phyloP scores from a whole-genome alignment of 1,284 basidiomycete species.

The Athelia psychrophila region DNA sequence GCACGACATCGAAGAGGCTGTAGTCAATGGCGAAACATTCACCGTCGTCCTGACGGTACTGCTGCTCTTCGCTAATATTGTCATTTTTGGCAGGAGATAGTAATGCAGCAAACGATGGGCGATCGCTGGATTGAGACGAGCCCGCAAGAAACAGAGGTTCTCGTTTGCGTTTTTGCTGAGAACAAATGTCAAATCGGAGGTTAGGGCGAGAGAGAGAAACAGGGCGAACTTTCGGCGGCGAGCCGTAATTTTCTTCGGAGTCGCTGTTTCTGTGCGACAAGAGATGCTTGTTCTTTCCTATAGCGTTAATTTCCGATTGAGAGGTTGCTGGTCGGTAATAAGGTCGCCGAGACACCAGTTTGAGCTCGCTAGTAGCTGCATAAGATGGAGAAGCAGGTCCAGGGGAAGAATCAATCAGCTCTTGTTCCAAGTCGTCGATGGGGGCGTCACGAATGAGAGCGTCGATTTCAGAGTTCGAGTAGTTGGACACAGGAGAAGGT shows the following conservation, averaged over 20 bases:
- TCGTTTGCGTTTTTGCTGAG: not conserved
- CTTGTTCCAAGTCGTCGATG: slow-evolving; percentile 12
- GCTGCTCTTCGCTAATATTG: no score
- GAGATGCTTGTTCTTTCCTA: no score
- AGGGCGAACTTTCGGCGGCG: no score
- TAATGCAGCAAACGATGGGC: not conserved
- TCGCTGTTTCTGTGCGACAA: no score
- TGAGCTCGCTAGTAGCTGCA: no score
- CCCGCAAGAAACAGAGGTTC: slow-evolving; percentile 10
- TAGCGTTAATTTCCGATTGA: no score
- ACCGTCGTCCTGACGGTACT: slow-evolving; percentile 4
- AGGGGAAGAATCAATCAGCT: not conserved
- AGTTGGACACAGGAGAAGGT: slow-evolving; percentile 26
- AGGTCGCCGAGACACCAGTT: no score
- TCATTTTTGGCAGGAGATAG: not conserved
- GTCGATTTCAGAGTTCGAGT: slow-evolving; percentile 37
- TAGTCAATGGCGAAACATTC: slow-evolving; percentile 33
- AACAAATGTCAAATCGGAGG: not conserved
- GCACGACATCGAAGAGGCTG: slow-evolving; percentile 26
- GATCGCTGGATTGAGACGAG: slow-evolving; percentile 6
- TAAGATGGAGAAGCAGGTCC: no score
- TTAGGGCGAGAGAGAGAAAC: no score
- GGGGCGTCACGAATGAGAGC: slow-evolving; percentile 21
- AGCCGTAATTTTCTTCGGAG: no score
- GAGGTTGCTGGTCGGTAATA: no score